A percentile compares a stretch with the other conserved stretches of the same genome.
phyloP scores from a whole-genome alignment of 768 basidiomycete species.

The Krasilnikovozyma curviuscula region DNA sequence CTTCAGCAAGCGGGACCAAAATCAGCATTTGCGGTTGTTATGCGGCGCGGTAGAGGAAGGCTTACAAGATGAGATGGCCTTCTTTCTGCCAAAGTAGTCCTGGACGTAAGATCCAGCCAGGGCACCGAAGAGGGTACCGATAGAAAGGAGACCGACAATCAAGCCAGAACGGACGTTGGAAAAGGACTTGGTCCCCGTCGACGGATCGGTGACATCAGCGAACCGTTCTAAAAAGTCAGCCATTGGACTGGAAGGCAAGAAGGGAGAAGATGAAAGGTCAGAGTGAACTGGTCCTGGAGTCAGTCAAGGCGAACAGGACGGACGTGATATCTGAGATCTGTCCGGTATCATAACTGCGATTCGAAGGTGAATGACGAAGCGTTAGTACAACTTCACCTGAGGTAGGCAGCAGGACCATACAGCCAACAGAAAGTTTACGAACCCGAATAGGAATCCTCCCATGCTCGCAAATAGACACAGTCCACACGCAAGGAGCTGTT shows the following conservation, averaged over 20 bases:
- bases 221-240: constrained; percentile 32
- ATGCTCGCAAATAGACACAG: constrained; percentile 48
- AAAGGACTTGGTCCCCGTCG: constrained; percentile 33
- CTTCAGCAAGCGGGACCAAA: background rate
- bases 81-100: constrained; percentile 44
- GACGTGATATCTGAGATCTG: constrained; percentile 59
- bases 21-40: background rate
- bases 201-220: constrained; percentile 30
- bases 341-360: constrained; percentile 40
- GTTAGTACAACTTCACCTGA: background rate
- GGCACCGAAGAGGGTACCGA: constrained; percentile 48
- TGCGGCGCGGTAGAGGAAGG: constrained; percentile 2
- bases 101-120: constrained; percentile 26
- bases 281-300: background rate
- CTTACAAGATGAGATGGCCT: constrained; percentile 47
- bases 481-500: too few relatives aligned
- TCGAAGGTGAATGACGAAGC: background rate
- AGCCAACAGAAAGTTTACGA: background rate
- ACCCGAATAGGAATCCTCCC: constrained; percentile 34
- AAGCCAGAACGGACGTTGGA: constrained; percentile 37
- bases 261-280: constrained; percentile 1
- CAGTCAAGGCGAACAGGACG: constrained; percentile 43
- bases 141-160: constrained; percentile 49
- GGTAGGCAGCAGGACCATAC: background rate
- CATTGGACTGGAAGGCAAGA: constrained; percentile 3